These are phyloP conservation scores for Chaetomium cochliodes DNA, from an alignment of 495 filamentous ascomycete genomes.

Conservation along the genomic window DNA sequence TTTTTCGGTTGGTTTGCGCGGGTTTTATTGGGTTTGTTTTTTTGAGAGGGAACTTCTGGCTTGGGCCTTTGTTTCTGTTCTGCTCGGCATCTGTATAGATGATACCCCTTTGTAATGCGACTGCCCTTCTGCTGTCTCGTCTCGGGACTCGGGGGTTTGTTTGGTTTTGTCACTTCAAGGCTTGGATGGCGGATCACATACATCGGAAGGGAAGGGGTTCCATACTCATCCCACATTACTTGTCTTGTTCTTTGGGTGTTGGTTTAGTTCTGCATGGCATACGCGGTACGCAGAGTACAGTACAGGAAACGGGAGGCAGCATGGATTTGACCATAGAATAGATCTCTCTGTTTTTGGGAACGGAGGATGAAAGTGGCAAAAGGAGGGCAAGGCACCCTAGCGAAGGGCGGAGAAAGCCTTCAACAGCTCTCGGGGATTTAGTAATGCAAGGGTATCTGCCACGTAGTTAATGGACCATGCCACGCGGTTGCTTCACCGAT, in stretches of 20 bases:
- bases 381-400: background rate
- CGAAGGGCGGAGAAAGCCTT: background rate
- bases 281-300: background rate
- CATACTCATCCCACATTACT: background rate
- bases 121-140: background rate
- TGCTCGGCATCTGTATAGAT: constrained; percentile 22
- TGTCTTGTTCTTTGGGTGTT: background rate
- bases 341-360: background rate
- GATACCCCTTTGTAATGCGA: constrained; percentile 20
- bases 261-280: background rate
- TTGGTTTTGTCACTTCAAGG: background rate
- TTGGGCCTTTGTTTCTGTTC: background rate
- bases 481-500: background rate
- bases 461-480: background rate
- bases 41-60: background rate
- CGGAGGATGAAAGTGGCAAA: background rate
- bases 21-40: constrained; percentile 1
- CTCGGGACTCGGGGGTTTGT: background rate
- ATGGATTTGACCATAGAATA: background rate
- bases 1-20: background rate
- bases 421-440: background rate
- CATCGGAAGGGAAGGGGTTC: background rate
- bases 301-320: background rate
- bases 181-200: background rate
- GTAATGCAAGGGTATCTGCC: background rate